Base-by-base conservation (phyloP, 1,284 basidiomycete genomes). In the Cutaneotrichosporon arboriforme region DNA sequence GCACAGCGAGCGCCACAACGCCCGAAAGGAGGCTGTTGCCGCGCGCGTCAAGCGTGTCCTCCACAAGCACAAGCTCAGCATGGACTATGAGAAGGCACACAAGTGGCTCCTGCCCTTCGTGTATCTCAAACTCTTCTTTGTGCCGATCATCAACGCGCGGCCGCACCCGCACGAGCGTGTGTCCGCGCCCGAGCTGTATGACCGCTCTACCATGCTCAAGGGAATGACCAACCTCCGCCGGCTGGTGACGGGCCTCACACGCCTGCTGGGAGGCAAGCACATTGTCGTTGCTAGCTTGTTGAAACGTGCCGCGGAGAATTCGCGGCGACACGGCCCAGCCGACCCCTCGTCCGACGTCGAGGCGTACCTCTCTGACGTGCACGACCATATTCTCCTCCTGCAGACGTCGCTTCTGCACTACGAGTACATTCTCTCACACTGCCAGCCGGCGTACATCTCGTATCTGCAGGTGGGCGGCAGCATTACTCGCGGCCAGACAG, bases 291-390 rank as follows among this genome's bases (percentile, higher is more conserved):
- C 85, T 12, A 84, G 87, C 54, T 77, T 97, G 54, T 79, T 84
- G 54, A 94, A 94, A 71, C 79, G 92, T 9, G 78, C 76, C 61
- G 76, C 55, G 57, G 81, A 55, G 76, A 43, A 43, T 26, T 12
- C 12, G 31, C 17, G n/a, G 4, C 33, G 35, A n/a, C 10, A 20
- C 3, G 43, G 43, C 2, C 26, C 5, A 31, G 26, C 5, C 26
- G 41, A 8, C 12, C 76, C 48, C 70, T 58, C 45, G 13, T 53
- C 55, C 4, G 86, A 88, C 60, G 80, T 90, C 35, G 85, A 82
- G 5, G 88, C 92, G 15, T 92, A 97, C 70, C 83, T 96, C 76
- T 90, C 89, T 42, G 93, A 97, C 72, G 82, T 97, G 4, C 88
- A 93, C 79, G 90, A 97, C 75, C 93, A 97, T 72, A 91, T 97